Evolutionary conservation across 768 basidiomycete genomes (phyloP).

Genomic region (Crucibulum laeve): DNA sequence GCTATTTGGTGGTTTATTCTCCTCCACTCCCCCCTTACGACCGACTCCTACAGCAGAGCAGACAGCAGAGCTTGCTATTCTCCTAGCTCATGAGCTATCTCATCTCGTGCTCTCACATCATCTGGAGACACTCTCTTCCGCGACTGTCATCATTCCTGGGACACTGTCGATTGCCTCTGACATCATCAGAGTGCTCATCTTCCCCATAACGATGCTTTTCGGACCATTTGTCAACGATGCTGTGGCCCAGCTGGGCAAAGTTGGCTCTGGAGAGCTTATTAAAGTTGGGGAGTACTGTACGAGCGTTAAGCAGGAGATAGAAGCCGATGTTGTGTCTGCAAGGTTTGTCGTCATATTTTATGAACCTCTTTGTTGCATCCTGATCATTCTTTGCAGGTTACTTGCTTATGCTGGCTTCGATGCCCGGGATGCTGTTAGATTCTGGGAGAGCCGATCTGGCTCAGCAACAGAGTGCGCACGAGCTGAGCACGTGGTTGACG

Average conservation of each 20-base stretch:
- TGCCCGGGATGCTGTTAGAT: conserved; percentile 72
- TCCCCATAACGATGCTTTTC: conserved; percentile 86
- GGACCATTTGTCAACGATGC: conserved; percentile 97
- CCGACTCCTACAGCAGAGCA: conserved; percentile 73
- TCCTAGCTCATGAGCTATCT: conserved; percentile 90
- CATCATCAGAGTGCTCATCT: conserved; percentile 70
- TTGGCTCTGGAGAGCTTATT: conserved; percentile 70
- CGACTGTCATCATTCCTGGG: conserved; percentile 77
- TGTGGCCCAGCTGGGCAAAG: conserved; percentile 73
- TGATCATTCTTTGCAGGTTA: conserved; percentile 44
- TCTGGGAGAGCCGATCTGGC: conserved; percentile 69
- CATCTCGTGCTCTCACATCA: conserved; percentile 91
- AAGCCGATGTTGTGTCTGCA: conserved; percentile 87
- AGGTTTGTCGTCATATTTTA: conserved; percentile 41
- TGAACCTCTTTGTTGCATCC: conserved; percentile 1
- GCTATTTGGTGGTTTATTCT: conserved; percentile 43
- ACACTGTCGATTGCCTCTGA: conserved; percentile 76
- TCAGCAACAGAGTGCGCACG: conserved; percentile 39
- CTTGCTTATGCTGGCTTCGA: conserved; percentile 91
- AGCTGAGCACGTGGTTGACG: conserved; percentile 17
- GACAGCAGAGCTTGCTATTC: conserved; percentile 82
- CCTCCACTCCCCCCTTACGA: conserved; percentile 27
- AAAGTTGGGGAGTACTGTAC: conserved; percentile 75
- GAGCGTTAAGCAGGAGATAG: conserved; percentile 80
- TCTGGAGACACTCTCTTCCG: conserved; percentile 85